Conservation (phyloP, 805 yeast genomes). For the Teunomyces gatunensis region DNA sequence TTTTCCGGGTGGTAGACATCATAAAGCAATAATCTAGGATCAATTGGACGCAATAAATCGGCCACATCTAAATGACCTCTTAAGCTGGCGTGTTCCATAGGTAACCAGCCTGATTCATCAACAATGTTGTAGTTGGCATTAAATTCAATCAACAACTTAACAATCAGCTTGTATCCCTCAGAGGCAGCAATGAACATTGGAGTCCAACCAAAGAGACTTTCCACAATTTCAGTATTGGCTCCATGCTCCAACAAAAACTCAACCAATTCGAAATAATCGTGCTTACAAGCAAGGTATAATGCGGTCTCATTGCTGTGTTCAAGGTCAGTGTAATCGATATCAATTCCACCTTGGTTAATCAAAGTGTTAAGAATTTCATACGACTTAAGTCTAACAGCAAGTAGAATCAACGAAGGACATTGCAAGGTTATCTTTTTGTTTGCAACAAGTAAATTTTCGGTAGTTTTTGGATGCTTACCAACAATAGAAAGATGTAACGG, state of each 20-base stretch:
- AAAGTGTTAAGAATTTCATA: constrained; percentile 54
- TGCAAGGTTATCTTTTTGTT: constrained; percentile 40
- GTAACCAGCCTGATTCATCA: constrained; percentile 93
- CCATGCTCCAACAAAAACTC: constrained; percentile 51
- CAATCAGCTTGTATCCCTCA: constrained; percentile 68
- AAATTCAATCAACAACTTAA: constrained; percentile 48
- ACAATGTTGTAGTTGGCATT: constrained; percentile 54
- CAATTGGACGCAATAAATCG: constrained; percentile 52
- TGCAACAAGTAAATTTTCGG: constrained; percentile 53
- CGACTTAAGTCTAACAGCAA: constrained; percentile 68
- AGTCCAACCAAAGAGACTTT: constrained; percentile 86
- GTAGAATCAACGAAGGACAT: constrained; percentile 56
- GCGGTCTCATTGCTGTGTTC: constrained; percentile 71
- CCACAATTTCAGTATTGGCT: constrained; percentile 76
- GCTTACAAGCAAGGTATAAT: constrained; percentile 73
- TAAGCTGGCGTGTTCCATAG: constrained; percentile 93
- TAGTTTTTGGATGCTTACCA: constrained; percentile 79
- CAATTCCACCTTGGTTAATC: constrained; percentile 54
- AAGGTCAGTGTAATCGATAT: constrained; percentile 59
- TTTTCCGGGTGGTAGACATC: constrained; percentile 38
- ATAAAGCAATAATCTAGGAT: constrained; percentile 31
- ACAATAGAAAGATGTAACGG: constrained; percentile 82
- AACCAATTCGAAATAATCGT: constrained; percentile 54
- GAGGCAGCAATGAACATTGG: constrained; percentile 89
- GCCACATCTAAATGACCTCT: constrained; percentile 82